phyloP scores from a whole-genome alignment of 192 early-diverging fungal genomes.

The Coemansia erecta region DNA sequence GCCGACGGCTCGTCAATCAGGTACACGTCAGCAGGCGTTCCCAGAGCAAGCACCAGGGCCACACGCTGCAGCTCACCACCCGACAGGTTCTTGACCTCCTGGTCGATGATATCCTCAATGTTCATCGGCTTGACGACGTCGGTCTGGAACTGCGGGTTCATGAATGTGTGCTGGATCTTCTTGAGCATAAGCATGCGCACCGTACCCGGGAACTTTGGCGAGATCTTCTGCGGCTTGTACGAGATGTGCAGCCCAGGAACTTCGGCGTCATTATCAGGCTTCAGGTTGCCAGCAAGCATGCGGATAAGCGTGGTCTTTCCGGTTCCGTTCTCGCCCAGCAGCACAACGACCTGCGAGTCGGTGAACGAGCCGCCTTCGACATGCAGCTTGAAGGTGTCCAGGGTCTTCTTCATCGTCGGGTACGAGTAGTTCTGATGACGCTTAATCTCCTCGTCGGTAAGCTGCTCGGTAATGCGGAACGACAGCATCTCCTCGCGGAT shows the following conservation, averaged over 20 bases:
- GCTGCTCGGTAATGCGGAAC: conserved; percentile 90
- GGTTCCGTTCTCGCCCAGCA: conserved; percentile 98
- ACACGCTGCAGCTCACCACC: conserved; percentile 99
- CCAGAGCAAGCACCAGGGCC: conserved; percentile 86
- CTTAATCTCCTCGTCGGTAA: conserved; percentile 68
- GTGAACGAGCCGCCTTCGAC: conserved; percentile 84
- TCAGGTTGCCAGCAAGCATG: conserved; percentile 81
- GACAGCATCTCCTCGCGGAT: conserved; percentile 95
- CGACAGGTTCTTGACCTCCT: conserved; percentile 81
- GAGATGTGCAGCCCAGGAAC: conserved; percentile 85
- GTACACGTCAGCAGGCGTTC: conserved; percentile 92
- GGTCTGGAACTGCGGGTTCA: conserved; percentile 94
- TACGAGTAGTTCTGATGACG: conserved; percentile 79
- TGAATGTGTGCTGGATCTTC: conserved; percentile 80
- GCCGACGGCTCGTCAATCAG: conserved; percentile 97
- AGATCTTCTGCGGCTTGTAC: conserved; percentile 98
- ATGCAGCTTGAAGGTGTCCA: conserved; percentile 79
- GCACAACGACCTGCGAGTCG: conserved; percentile 96
- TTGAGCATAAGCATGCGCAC: conserved; percentile 90
- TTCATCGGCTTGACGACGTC: conserved; percentile 93
- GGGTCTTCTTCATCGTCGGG: conserved; percentile 83
- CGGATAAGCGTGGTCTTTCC: conserved; percentile 97
- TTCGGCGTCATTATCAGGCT: conserved; percentile 72
- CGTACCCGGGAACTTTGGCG: conserved; percentile 89
- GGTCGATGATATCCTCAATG: conserved; percentile 92